Evolutionary conservation across 805 yeast species (phyloP), one percentile per base, ranked within the genome.

Genomic region (Nakazawaea molendinolei): DNA sequence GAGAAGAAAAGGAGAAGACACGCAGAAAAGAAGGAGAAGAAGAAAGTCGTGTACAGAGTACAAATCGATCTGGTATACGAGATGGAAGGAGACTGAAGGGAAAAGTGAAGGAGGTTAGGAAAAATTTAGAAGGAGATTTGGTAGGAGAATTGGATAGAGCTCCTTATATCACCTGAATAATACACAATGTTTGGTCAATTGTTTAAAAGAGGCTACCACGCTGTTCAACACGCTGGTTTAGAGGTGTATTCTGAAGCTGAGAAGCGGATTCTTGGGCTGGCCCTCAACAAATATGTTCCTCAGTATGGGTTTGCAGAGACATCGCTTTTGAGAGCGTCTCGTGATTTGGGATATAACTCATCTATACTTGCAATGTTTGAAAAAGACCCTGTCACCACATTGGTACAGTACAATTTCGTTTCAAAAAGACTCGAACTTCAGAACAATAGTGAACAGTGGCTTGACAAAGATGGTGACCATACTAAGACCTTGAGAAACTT

Each of bases 381-480:
- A 3, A 53, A 63, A 16, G 64, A 60, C 6, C 26, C 38, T 8
- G 36, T 34, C 7, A 10, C n/a, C 19, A 32, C 53, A 0, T 54
- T 74, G 28, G 59, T 66, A 36, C 38, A 65, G 17, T 65, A 65
- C 44, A 74, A 76, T 65, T 56, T 73, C 43, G 66, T 61, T 44
- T 45, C 47, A 28, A 64, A 63, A 39, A 52, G 80, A 46, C 58
- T 59, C 34, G 52, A 49, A 25, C 49, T 73, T 38, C 39, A 43
- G 5, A 46, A 48, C 26, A 12, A 29, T 9, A 8, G 15, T 8
- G 53, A 51, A 8, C 35, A 36, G 12, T n/a, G n/a, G n/a, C n/a
- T n/a, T n/a, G 25, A 36, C 7, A 26, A 47, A 17, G 23, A 22
- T 8, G 23, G 23, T 8, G 36, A 38, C 2, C 61, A 58, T 37